phyloP scores from a whole-genome alignment of 208 protist species.

The Acanthamoeba castellanii region DNA sequence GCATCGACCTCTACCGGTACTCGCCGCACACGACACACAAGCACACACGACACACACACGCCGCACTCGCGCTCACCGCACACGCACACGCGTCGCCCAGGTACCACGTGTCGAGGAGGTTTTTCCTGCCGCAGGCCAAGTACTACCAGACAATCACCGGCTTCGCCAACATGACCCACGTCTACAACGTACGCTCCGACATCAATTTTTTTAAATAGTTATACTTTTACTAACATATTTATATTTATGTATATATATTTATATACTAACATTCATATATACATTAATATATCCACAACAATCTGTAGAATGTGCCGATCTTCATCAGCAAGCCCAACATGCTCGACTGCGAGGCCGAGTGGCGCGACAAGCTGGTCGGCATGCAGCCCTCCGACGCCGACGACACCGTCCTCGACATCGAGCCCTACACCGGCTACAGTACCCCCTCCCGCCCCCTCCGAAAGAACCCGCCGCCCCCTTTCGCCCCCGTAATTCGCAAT shows the following conservation, averaged over 20 bases:
- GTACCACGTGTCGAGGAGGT: background rate
- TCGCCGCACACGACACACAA: too few relatives aligned
- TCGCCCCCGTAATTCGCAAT: too few relatives aligned
- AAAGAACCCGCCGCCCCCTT: background rate
- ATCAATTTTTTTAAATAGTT: background rate
- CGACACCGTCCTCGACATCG: slow-evolving; percentile 62
- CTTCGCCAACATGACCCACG: slow-evolving; percentile 59
- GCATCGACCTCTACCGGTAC: slow-evolving; percentile 58
- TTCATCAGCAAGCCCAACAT: slow-evolving; percentile 75
- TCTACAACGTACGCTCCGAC: slow-evolving; percentile 18
- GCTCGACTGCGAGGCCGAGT: slow-evolving; percentile 50
- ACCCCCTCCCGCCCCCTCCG: background rate
- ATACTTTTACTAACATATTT: background rate
- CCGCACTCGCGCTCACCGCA: background rate
- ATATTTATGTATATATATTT: background rate
- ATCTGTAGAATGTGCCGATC: background rate
- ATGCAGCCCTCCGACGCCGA: slow-evolving; percentile 28
- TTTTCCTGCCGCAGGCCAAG: slow-evolving; percentile 34
- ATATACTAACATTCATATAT: background rate
- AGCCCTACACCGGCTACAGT: slow-evolving; percentile 70
- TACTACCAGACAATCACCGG: slow-evolving; percentile 70
- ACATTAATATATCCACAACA: background rate
- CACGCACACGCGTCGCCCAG: background rate
- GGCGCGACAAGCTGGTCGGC: slow-evolving; percentile 29
- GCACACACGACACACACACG: background rate